A percentile compares a stretch with the other conserved stretches of the same genome.
phyloP scores from a whole-genome alignment of 2,329 filamentous ascomycete species.

The Aspergillus tanneri region DNA sequence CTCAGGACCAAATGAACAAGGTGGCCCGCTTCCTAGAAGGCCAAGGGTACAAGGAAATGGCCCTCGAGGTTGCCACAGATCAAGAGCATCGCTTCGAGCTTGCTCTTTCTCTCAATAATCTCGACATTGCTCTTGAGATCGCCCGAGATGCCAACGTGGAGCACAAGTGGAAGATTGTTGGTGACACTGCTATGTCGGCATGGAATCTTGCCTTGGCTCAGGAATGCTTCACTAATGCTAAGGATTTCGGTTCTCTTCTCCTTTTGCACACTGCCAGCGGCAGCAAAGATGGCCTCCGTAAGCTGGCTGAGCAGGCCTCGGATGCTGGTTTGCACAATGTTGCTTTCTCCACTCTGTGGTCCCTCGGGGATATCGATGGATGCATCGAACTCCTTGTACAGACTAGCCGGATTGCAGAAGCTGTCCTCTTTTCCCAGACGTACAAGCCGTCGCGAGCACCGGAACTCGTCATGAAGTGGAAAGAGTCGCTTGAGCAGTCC shows the following conservation, averaged over 20 bases:
- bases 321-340: slow-evolving; percentile 83
- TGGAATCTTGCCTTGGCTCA: slow-evolving; percentile 89
- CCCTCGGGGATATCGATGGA: slow-evolving; percentile 75
- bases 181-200: slow-evolving; percentile 78
- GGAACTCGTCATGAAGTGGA: slow-evolving; percentile 73
- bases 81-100: slow-evolving; percentile 96
- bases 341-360: slow-evolving; percentile 87
- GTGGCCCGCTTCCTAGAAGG: slow-evolving; percentile 96
- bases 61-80: slow-evolving; percentile 90
- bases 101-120: slow-evolving; percentile 75
- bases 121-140: slow-evolving; percentile 81
- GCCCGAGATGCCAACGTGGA: slow-evolving; percentile 81
- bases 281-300: slow-evolving; percentile 69
- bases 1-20: slow-evolving; percentile 94
- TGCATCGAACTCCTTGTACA: slow-evolving; percentile 77
- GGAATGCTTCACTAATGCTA: slow-evolving; percentile 88
- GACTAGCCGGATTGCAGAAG: slow-evolving; percentile 79
- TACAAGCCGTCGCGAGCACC: slow-evolving; percentile 81
- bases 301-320: slow-evolving; percentile 72
- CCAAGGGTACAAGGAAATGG: slow-evolving; percentile 94
- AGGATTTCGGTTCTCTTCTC: slow-evolving; percentile 84
- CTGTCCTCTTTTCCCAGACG: slow-evolving; percentile 88
- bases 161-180: slow-evolving; percentile 98
- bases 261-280: slow-evolving; percentile 85
- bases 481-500: slow-evolving; percentile 74